Evolutionary conservation across 2,329 filamentous ascomycete genomes (phyloP).

Genomic region (Colletotrichum euphorbiae): DNA sequence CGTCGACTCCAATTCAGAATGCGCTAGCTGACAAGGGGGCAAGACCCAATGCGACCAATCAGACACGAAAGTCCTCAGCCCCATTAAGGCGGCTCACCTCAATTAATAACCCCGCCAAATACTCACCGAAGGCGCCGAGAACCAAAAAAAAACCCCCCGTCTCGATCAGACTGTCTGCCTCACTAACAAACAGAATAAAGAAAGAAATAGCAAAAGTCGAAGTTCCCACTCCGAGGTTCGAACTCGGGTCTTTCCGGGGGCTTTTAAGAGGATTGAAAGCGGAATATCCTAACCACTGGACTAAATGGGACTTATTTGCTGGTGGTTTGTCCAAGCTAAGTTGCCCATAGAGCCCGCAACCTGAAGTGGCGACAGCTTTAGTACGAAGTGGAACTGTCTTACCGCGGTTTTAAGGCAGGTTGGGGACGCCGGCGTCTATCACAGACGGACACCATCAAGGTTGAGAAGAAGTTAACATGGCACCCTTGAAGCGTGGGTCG

Average conservation of each 20-base stretch:
- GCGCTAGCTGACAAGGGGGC: background rate
- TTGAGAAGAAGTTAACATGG: slow-evolving; percentile 22
- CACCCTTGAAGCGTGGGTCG: slow-evolving; percentile 26
- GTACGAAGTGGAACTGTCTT: background rate
- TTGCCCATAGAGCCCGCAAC: background rate
- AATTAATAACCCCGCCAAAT: background rate
- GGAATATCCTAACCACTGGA: slow-evolving; percentile 38
- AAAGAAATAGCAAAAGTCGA: background rate
- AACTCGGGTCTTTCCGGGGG: slow-evolving; percentile 33
- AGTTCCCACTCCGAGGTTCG: slow-evolving; percentile 34
- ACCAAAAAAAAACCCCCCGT: no score
- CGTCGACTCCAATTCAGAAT: no score
- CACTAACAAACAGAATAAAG: background rate
- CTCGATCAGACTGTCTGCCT: background rate
- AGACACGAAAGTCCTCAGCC: background rate
- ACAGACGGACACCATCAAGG: background rate
- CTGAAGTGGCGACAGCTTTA: background rate
- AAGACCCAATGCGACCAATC: background rate
- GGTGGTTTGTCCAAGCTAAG: background rate
- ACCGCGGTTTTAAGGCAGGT: background rate
- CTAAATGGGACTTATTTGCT: slow-evolving; percentile 30
- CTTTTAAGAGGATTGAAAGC: slow-evolving; percentile 17
- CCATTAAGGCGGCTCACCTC: background rate
- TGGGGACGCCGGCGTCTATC: background rate
- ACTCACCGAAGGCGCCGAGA: background rate